phyloP scores from a whole-genome alignment of 345 rosid genomes.

The Citropsis articulata region DNA sequence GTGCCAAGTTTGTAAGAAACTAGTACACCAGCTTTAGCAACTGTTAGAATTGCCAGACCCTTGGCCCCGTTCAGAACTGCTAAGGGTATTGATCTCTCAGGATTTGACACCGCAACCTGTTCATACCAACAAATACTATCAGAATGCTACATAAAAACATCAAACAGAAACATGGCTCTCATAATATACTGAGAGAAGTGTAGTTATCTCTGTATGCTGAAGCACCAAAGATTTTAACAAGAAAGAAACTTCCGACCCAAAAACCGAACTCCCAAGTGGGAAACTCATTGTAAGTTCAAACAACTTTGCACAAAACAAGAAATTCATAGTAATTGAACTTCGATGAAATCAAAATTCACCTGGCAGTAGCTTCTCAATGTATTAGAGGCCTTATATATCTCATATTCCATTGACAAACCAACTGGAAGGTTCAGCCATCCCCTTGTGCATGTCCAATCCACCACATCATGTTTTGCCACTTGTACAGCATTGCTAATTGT shows the following conservation, averaged over 20 bases:
- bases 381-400: conserved; percentile 87
- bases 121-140: conserved; percentile 13
- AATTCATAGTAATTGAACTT: background rate
- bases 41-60: conserved; percentile 88
- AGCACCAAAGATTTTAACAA: background rate
- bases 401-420: conserved; percentile 93
- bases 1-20: conserved; percentile 80
- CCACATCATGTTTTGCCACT: conserved; percentile 90
- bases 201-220: background rate
- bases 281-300: background rate
- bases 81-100: conserved; percentile 82
- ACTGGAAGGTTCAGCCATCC: conserved; percentile 95
- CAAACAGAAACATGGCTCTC: background rate
- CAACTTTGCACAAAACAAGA: background rate
- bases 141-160: background rate
- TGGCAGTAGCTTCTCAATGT: conserved; percentile 75
- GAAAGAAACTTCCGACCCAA: background rate
- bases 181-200: background rate
- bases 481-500: conserved; percentile 89
- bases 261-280: background rate
- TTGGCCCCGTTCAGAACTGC: conserved; percentile 75
- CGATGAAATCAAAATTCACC: conserved; percentile 31
- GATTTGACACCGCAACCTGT: conserved; percentile 74
- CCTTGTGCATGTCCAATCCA: conserved; percentile 89
- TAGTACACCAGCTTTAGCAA: conserved; percentile 85